A percentile compares a stretch with the other conserved stretches of the same genome.
These are phyloP conservation scores for Thelephora aurantiotincta DNA, from an alignment of 768 basidiomycete genomes.

Conservation along the genomic window DNA sequence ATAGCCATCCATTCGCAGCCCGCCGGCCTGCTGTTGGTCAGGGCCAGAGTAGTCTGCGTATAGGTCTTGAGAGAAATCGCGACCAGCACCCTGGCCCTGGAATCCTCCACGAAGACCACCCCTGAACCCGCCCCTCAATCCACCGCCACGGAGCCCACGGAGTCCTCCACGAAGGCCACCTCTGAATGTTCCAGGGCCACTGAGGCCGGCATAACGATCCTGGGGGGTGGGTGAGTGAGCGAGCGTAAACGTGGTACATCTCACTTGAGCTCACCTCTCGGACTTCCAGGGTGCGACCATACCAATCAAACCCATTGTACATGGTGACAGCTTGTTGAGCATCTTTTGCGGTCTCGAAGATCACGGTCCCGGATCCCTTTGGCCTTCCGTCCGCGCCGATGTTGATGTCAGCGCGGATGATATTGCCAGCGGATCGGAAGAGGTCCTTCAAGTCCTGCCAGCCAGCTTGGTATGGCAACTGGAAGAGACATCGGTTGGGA, in stretches of 20 bases:
- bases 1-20: conserved; percentile 22
- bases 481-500: not conserved
- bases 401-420: conserved; percentile 92
- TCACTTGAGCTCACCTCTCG: conserved; percentile 51
- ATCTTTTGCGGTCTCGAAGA: conserved; percentile 84
- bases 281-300: conserved; percentile 88
- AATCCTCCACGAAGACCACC: conserved; percentile 46
- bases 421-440: conserved; percentile 90
- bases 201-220: conserved; percentile 83
- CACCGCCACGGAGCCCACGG: conserved; percentile 42
- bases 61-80: conserved; percentile 77
- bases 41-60: conserved; percentile 91
- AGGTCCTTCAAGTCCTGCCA: conserved; percentile 99
- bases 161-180: conserved; percentile 38
- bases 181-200: conserved; percentile 40
- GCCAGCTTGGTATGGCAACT: conserved; percentile 94
- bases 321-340: conserved; percentile 90
- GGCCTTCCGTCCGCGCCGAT: conserved; percentile 86
- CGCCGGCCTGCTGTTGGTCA: conserved; percentile 39
- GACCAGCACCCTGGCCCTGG: conserved; percentile 31
- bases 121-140: conserved; percentile 31
- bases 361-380: conserved; percentile 95
- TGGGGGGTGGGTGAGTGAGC: conserved; percentile 13
- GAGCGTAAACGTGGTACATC: not conserved
- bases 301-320: conserved; percentile 98